Evolutionary conservation across 1,139 yeast species (phyloP).

Genomic region (Geotrichum fermentans): DNA sequence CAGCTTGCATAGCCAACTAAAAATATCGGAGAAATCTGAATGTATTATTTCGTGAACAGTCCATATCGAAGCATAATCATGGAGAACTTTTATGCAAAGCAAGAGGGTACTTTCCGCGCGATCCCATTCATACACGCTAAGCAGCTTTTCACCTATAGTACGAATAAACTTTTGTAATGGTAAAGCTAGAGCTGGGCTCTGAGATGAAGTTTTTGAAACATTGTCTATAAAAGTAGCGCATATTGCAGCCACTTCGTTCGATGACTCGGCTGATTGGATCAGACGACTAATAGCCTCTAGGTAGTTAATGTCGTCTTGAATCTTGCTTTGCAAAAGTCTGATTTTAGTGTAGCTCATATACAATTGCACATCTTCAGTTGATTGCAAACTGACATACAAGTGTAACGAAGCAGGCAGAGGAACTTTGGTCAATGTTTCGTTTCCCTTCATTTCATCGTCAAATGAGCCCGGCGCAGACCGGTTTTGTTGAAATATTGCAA

Average conservation of each 20-base stretch:
- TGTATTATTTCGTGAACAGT: neutral
- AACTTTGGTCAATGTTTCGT: neutral
- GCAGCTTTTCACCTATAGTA: constrained; percentile 6
- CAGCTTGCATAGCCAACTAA: constrained; percentile 15
- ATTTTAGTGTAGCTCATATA: neutral
- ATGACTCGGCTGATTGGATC: constrained; percentile 1
- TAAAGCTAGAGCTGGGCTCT: neutral
- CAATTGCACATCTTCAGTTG: neutral
- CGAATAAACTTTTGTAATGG: constrained; percentile 7
- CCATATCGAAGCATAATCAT: constrained; percentile 9
- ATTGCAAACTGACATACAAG: neutral
- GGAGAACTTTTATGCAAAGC: constrained; percentile 10
- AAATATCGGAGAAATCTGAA: constrained; percentile 11
- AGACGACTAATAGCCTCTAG: constrained; percentile 8
- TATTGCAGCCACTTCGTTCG: constrained; percentile 10
- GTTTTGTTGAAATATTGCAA: constrained; percentile 2
- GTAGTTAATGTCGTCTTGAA: neutral
- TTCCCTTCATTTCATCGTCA: constrained; percentile 11
- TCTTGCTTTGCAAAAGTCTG: constrained; percentile 4
- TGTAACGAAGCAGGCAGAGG: constrained; percentile 4
- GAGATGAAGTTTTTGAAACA: neutral
- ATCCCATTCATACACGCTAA: constrained; percentile 16
- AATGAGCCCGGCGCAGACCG: constrained; percentile 4
- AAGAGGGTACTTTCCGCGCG: constrained; percentile 13
- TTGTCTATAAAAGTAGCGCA: constrained; percentile 1